Evolutionary conservation across 257 asterid species (phyloP).

Genomic region (Solanum arcanum): DNA sequence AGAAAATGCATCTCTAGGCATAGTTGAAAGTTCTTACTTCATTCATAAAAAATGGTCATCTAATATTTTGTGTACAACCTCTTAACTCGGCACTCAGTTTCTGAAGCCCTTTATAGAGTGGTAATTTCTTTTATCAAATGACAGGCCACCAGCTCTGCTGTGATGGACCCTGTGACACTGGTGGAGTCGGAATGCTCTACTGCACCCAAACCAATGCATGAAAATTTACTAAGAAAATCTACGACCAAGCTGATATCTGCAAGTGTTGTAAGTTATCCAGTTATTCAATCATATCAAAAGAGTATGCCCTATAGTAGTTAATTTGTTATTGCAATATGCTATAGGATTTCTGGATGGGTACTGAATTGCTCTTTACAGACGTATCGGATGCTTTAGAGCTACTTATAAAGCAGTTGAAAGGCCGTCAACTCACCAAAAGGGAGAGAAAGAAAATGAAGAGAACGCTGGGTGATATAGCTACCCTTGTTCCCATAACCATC

Average conservation of each 20-base stretch:
- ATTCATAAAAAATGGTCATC: background rate
- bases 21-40: background rate
- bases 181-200: slow-evolving; percentile 9
- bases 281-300: background rate
- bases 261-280: slow-evolving; percentile 35
- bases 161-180: slow-evolving; percentile 4
- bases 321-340: slow-evolving; percentile 1
- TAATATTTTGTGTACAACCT: background rate
- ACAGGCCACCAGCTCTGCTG: slow-evolving; percentile 29
- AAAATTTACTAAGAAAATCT: slow-evolving; percentile 36
- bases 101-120: background rate
- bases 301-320: background rate
- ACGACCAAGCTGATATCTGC: slow-evolving; percentile 36
- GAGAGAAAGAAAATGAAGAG: slow-evolving; percentile 48
- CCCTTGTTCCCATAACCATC: slow-evolving; percentile 64
- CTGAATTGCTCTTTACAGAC: slow-evolving; percentile 54
- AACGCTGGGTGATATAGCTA: slow-evolving; percentile 44
- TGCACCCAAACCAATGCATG: slow-evolving; percentile 16
- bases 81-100: background rate
- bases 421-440: slow-evolving; percentile 43
- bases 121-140: slow-evolving; percentile 1
- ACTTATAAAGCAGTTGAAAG: slow-evolving; percentile 29
- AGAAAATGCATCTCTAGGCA: background rate
- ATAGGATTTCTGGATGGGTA: slow-evolving; percentile 77
- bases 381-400: slow-evolving; percentile 25